Evolutionary conservation across 2,329 filamentous ascomycete genomes (phyloP).

Genomic region (Plenodomus lindquistii): DNA sequence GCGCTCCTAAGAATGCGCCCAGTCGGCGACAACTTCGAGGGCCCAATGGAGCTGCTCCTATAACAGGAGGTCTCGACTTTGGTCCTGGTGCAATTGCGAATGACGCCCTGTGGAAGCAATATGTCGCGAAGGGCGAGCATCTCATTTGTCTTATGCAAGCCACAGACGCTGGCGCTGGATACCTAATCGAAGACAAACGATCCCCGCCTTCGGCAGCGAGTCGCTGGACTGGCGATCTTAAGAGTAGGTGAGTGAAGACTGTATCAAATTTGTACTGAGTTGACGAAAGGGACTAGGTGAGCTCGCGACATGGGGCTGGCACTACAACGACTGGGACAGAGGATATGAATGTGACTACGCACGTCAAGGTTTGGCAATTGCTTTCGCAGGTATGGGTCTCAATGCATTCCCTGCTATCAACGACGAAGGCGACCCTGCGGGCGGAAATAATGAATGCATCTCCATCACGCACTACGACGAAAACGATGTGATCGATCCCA

Average conservation of each 20-base stretch:
- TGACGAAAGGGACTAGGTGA: slow-evolving; percentile 3
- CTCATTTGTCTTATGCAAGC: slow-evolving; percentile 21
- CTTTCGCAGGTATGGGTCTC: slow-evolving; percentile 11
- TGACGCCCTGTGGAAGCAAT: slow-evolving; percentile 12
- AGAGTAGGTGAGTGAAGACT: neutral
- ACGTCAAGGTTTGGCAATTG: slow-evolving; percentile 3
- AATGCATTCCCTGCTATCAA: slow-evolving; percentile 6
- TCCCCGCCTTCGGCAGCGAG: slow-evolving; percentile 22
- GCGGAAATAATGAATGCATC: slow-evolving; percentile 12
- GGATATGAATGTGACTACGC: slow-evolving; percentile 9
- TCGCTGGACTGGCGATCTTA: slow-evolving; percentile 19
- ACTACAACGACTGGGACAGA: neutral
- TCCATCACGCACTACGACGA: slow-evolving; percentile 13
- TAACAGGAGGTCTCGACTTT: slow-evolving; percentile 3
- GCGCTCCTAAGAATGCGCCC: neutral
- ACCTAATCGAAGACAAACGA: slow-evolving; percentile 6
- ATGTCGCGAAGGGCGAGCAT: slow-evolving; percentile 12
- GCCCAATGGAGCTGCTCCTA: neutral
- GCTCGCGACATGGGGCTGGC: slow-evolving; percentile 18
- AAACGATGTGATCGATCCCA: slow-evolving; percentile 1
- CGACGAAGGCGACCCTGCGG: neutral
- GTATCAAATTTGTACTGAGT: neutral
- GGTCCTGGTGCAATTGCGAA: slow-evolving; percentile 6
- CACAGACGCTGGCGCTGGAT: slow-evolving; percentile 19
- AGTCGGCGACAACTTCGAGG: neutral